Base-by-base conservation (phyloP, 352 stramenopile species). In the Phytophthora meadii region DNA sequence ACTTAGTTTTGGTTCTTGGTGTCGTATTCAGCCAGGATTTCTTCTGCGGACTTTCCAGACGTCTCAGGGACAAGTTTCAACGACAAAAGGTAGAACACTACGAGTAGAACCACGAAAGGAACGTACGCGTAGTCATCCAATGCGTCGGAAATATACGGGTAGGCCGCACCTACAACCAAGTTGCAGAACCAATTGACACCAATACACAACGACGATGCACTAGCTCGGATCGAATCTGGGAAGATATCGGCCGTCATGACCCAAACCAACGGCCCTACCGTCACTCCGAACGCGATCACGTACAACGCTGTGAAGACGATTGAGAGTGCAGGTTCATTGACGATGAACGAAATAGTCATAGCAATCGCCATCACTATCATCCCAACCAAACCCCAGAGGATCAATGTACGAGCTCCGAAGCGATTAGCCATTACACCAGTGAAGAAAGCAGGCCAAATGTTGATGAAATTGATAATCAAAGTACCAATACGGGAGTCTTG, bases 241-340 rank as follows among this genome's bases (percentile, higher is more conserved):
- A 65, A 65, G 1, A 65, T 58, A 22, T 65, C 57, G 19, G 57
- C 57, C 2, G 57, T 65, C 57, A 65, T 65, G 6, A 58, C 36
- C 58, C 49, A 60, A 14, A 66, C 49, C 14, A 66, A 46, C 25
- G 58, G 58, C 4, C 58, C 58, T 0, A 66, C 40, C 34, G 58
- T 60, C 34, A 60, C 48, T 8, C 58, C 49, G 17, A 60, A 66
- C 17, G 52, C 50, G 25, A 67, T 54, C 32, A 61, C 59, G 22
- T 67, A 67, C 32, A 67, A 19, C 6, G 59, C 59, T 25, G 49
- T 67, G 49, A 61, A 67, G 6, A 67, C 59, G 34, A 67, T 61
- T 22, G 59, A 67, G 2, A 67, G 27, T 5, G 59, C 49, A 12
- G 59, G 49, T 1, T 55, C 7, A 11, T 67, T 51, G 8, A 60